A percentile compares a stretch with the other conserved stretches of the same genome.
These are phyloP conservation scores for Saturnispora besseyi DNA, from an alignment of 805 yeast species.

Conservation along the genomic window DNA sequence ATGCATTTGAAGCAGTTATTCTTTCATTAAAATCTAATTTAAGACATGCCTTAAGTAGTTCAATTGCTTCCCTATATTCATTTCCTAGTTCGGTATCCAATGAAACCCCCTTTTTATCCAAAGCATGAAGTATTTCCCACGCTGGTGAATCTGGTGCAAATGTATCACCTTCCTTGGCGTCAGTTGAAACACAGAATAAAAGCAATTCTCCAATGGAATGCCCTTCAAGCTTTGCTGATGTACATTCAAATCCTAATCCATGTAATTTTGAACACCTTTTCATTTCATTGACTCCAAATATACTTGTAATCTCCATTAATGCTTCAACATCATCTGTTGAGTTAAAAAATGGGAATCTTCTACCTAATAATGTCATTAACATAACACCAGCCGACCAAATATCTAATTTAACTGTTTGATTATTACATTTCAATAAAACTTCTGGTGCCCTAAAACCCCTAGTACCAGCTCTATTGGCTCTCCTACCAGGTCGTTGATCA, in stretches of 20 bases:
- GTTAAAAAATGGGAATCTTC: conserved; percentile 89
- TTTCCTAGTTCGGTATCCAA: conserved; percentile 30
- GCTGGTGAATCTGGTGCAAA: conserved; percentile 68
- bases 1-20: conserved; percentile 46
- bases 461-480: conserved; percentile 97
- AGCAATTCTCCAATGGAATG: conserved; percentile 35
- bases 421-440: conserved; percentile 76
- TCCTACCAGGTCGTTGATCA: conserved; percentile 77
- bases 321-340: conserved; percentile 94
- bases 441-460: conserved; percentile 95
- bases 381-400: conserved; percentile 93
- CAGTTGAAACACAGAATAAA: conserved; percentile 34
- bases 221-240: conserved; percentile 40
- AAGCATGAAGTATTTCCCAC: conserved; percentile 47
- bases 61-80: conserved; percentile 38
- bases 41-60: conserved; percentile 48
- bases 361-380: conserved; percentile 61
- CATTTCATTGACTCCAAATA: conserved; percentile 71
- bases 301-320: conserved; percentile 66
- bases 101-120: conserved; percentile 35
- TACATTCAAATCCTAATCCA: conserved; percentile 78
- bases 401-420: conserved; percentile 75
- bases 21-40: conserved; percentile 50
- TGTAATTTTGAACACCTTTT: conserved; percentile 73
- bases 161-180: conserved; percentile 44